Base-by-base conservation (phyloP, 306 rosid species). In the Chamaecrista fasciculata region DNA sequence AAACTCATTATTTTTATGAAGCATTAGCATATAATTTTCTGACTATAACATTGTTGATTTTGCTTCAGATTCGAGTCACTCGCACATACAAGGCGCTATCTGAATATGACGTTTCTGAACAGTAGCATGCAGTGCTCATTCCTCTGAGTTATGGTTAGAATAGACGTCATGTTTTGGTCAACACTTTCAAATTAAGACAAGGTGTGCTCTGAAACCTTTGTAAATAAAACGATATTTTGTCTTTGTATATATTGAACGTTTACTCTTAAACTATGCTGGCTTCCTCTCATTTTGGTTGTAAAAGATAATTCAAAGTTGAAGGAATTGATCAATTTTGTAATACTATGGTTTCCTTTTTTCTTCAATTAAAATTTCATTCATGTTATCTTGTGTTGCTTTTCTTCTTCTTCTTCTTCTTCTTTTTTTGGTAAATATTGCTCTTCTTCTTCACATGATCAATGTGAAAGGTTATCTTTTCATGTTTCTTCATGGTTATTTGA, bases 41-140 rank as follows among this genome's bases (percentile, higher is more conserved):
- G 21, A 84, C 63, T 60, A 29, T 57, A 20, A 61, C 31, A 14
- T 63, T 49, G 48, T 29, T 36, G 39, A 49, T 62, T 69, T 75
- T 64, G 53, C 57, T 70, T 40, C 87, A 89, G 93, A 87, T 89
- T 71, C 93, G 93, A 25, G 88, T 81, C 55, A 81, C 82, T 43
- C 87, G 87, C 42, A 79, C 96, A 3, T 83, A 85, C 33, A 68
- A 42, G 63, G 31, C 76, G 62, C 84, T 81, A 6, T 67, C 86
- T 33, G 83, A 85, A 6, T 67, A 84, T 33, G 83, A 85, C 16
- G 70, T 74, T 36, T 67, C 69, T 33, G 84, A 66, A 72, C 81
- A 76, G 64, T 75, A 70, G 78, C 28, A 36, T 50, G 79, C 40
- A 42, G 67, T 63, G 62, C 53, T 44, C 47, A 18, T 60, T 52